Evolutionary conservation across 805 yeast genomes (phyloP).

Genomic region (Candida michaelii): DNA sequence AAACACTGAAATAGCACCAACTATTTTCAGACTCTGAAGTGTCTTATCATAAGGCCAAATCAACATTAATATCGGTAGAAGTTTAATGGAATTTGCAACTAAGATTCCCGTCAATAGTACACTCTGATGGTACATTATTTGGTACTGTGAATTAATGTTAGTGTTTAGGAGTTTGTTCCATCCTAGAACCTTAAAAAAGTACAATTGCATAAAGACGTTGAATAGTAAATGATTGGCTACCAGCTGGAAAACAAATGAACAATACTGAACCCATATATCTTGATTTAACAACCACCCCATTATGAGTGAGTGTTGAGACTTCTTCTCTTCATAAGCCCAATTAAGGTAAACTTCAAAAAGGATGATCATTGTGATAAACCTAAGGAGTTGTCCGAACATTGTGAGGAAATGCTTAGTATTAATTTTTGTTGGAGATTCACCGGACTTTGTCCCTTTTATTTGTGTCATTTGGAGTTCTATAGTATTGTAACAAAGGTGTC

Average conservation of each 20-base stretch:
- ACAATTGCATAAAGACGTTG: slow-evolving; percentile 32
- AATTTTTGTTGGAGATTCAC: slow-evolving; percentile 13
- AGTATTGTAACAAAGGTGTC: slow-evolving; percentile 81
- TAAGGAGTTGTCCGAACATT: not conserved
- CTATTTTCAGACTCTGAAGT: slow-evolving; percentile 59
- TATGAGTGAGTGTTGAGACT: slow-evolving; percentile 28
- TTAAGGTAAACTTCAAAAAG: slow-evolving; percentile 86
- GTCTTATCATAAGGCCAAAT: slow-evolving; percentile 93
- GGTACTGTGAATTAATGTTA: slow-evolving; percentile 3
- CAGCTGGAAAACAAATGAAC: slow-evolving; percentile 54
- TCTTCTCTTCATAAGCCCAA: slow-evolving; percentile 89
- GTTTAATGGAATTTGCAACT: slow-evolving; percentile 73
- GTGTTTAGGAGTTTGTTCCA: slow-evolving; percentile 6
- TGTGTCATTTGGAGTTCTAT: slow-evolving; percentile 30
- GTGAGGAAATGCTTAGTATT: not conserved
- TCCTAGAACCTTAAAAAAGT: slow-evolving; percentile 14
- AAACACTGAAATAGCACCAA: slow-evolving; percentile 58
- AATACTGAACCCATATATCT: slow-evolving; percentile 50
- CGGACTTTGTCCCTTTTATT: slow-evolving; percentile 17
- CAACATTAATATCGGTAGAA: slow-evolving; percentile 88
- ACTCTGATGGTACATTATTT: slow-evolving; percentile 15
- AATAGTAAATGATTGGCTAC: slow-evolving; percentile 45
- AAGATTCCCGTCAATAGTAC: slow-evolving; percentile 67
- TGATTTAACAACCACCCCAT: slow-evolving; percentile 28
- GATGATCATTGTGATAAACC: slow-evolving; percentile 47